Base-by-base conservation (phyloP, 768 basidiomycete genomes). In the Suillus occidentalis region DNA sequence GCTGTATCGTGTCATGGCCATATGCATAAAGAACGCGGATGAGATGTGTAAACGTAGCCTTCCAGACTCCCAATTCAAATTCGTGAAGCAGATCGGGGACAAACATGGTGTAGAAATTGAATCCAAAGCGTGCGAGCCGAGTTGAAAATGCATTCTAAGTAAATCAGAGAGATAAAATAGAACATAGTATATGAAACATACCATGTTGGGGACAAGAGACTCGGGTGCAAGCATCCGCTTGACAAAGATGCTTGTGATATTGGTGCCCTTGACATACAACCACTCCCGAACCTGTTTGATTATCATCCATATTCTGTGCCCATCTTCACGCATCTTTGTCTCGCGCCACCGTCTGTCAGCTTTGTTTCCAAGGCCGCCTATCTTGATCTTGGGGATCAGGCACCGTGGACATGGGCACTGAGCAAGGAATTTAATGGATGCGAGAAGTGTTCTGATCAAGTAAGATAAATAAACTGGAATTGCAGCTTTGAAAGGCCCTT, bases 1-100 rank as follows among this genome's bases (percentile, higher is more conserved):
- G 25, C 22, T 22, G 25, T 7, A 62, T 64, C 0, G 63, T 31
- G 8, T 66, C 31, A 4, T 39, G 61, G 3, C 65, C 71, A 18
- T 16, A 9, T 0, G 69, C 64, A 31, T 73, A n/a, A 0, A 82
- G 60, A 12, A 82, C 73, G 1, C 70, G 71, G 0, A 80, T 65
- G 0, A 80, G 68, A 62, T 81, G 80, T 1, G 69, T 71, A 37
- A 82, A 73, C 7, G 81, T 31, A 0, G 61, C 57, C 50, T 78
- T 79, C 75, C 77, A 79, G 0, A 75, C 73, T 0, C 81, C 80
- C 0, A 81, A 70, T 53, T 80, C 79, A 39, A 74, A 67, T 59
- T 79, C 76, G 55, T 80, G 79, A 72, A 82, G 60, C n/a, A 81
- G 63, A 63, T 82, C 78, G 0, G 69, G 66, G 0, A 73, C 70